Percentiles rank a stretch among this genome's conserved stretches.
Conservation (phyloP, 371 early-diverging fungal genomes). For the Mucor velutinosus region DNA sequence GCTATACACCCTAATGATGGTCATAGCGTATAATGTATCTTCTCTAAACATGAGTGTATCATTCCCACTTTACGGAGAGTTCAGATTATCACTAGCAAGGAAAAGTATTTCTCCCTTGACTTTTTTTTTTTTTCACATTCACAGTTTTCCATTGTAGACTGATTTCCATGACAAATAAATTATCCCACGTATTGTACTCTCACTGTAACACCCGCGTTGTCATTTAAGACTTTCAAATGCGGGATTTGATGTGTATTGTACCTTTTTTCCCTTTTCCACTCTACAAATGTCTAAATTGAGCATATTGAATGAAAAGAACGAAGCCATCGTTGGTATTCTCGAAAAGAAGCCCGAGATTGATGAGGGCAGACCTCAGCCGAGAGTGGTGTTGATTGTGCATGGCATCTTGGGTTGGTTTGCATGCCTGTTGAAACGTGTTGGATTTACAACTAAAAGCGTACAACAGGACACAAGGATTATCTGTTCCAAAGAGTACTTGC, state of each 20-base stretch:
- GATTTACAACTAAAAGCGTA: neutral
- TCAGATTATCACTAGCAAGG: too few relatives aligned
- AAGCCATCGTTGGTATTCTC: slow-evolving; percentile 46
- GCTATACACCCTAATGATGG: too few relatives aligned
- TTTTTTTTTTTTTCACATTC: neutral
- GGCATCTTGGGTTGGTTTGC: slow-evolving; percentile 38
- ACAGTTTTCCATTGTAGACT: neutral
- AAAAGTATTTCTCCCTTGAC: too few relatives aligned
- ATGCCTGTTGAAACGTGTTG: neutral
- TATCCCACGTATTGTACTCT: neutral
- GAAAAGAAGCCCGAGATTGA: slow-evolving; percentile 33
- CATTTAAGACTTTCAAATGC: neutral
- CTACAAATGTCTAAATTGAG: slow-evolving; percentile 27
- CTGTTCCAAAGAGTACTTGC: slow-evolving; percentile 61
- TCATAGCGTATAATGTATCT: too few relatives aligned
- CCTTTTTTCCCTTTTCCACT: slow-evolving; percentile 1
- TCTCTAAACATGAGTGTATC: too few relatives aligned
- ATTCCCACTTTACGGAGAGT: too few relatives aligned
- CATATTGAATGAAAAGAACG: slow-evolving; percentile 36
- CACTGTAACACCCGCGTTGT: neutral
- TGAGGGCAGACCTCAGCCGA: slow-evolving; percentile 14
- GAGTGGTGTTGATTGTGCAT: slow-evolving; percentile 42
- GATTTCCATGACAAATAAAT: neutral
- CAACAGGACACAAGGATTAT: slow-evolving; percentile 63
- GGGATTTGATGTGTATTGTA: neutral